These are phyloP conservation scores for Porcisia hertigi DNA, from an alignment of 208 protist genomes.

Conservation along the genomic window DNA sequence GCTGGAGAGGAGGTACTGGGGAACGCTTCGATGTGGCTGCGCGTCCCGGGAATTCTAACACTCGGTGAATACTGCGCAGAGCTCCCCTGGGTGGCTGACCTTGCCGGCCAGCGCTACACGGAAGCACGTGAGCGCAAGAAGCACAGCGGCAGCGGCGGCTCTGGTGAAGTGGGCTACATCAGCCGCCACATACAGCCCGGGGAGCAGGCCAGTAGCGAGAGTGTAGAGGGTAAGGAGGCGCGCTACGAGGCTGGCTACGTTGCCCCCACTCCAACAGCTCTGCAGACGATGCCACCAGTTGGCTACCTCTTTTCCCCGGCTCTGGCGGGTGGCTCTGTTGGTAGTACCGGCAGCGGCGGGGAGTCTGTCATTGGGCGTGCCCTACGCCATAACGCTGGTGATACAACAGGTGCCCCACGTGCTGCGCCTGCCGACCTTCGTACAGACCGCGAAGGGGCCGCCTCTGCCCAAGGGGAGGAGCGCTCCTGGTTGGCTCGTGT, in stretches of 20 bases:
- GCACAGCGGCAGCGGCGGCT: constrained; percentile 7
- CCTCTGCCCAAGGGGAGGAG: constrained; percentile 21
- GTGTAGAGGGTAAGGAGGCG: background rate
- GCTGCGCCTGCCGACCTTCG: background rate
- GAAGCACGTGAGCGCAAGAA: constrained; percentile 26
- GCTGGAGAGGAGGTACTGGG: background rate
- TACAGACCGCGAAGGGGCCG: background rate
- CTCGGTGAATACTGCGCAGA: constrained; percentile 42
- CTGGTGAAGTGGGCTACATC: constrained; percentile 21
- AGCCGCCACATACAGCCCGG: constrained; percentile 14
- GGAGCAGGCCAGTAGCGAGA: constrained; percentile 4
- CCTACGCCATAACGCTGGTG: constrained; percentile 2
- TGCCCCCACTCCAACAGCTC: constrained; percentile 1
- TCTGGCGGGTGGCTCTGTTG: background rate
- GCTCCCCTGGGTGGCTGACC: constrained; percentile 30
- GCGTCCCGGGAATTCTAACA: constrained; percentile 38
- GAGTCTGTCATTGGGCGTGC: constrained; percentile 12
- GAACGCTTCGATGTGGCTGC: constrained; percentile 15
- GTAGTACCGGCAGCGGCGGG: background rate
- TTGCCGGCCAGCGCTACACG: constrained; percentile 26
- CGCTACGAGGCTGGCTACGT: constrained; percentile 6
- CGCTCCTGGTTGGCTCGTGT: constrained; percentile 26
- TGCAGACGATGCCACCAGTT: constrained; percentile 7
- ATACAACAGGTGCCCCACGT: background rate
- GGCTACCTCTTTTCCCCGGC: constrained; percentile 15